Evolutionary conservation across 2,329 filamentous ascomycete genomes (phyloP), one percentile per base, ranked within the genome.

Genomic region (Verticillium longisporum): DNA sequence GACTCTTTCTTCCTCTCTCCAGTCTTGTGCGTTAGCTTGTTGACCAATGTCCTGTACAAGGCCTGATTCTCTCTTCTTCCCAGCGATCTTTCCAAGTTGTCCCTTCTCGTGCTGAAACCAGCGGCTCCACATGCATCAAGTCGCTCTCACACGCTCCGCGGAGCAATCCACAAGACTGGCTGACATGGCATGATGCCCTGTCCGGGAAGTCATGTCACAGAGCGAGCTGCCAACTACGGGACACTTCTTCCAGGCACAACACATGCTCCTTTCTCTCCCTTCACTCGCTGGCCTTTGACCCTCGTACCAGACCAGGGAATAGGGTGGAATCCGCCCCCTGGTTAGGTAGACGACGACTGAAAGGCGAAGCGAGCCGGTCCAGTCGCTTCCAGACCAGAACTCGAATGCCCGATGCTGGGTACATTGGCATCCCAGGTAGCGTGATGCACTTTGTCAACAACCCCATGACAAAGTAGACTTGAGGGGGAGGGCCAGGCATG

Each of bases 61-160:
- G 26, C 26, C 26, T 3, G 26, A 26, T n/a, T 53, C n/a, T 26
- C 21, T 11, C 21, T 26, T 13, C 41, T 26, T 53, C 41, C 14
- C 41, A 1, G 41, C 1, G 2, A 4, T 3, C 4, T 2, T 4
- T 26, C 4, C 26, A 3, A 26, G 1, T 3, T 26, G 3, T 3
- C 4, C 26, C 26, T 26, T 26, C 26, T 26, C 26, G 26, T 26
- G 26, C 26, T 26, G 26, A 26, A 3, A 26, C 26, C 26, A 26
- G 2, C 4, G 26, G 26, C 26, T 26, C 26, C 26, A 26, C 26
- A 26, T 26, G 26, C 26, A 26, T 26, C 26, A 2, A 26, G 26
- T 2, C 26, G 26, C 4, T 2, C 26, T 26, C 26, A 26, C 4
- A 26, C 26, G 26, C 26, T 26, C 26, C 26, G 26, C 4, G 26